Base-by-base conservation (phyloP, 495 filamentous ascomycete species). In the Neurospora intermedia region DNA sequence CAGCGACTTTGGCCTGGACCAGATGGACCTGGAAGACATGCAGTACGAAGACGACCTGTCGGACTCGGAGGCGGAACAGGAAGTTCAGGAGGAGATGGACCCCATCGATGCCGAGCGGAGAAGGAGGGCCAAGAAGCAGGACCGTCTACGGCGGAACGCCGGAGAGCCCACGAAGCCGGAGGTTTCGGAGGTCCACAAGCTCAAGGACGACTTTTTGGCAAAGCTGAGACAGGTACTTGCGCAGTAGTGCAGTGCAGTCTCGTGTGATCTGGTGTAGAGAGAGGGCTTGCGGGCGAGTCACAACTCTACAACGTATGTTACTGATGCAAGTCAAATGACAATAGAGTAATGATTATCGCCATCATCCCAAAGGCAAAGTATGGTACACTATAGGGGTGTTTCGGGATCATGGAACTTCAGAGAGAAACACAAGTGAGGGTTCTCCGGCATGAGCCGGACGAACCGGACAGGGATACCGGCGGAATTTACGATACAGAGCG, bases 191-290 rank as follows among this genome's bases (percentile, higher is more conserved):
- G 87, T 97, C 59, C 81, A 89, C 71, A 93, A 92, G 82, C 79
- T 99, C 76, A 88, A 87, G 74, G 89, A 91, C 16, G 89, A 90
- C 70, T 99, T 99, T 80, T 79, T 96, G 75, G 82, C 86, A 40
- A 94, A 97, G 92, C 81, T 99, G 79, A 89, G 95, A 82, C 86
- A 88, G 81, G 94, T 97, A 69, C 85, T 99, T 71, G 94, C 96
- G 59, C 90, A 83, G 75, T 83, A 77, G 73, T 18, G 42, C 11
- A 18, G 38, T 31, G 59, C 38, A 11, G 46, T 10, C 16, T 18
- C 39, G 13, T 11, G 54, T 27, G 35, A 62, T 69, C 35, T 39
- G 72, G 59, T 43, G 72, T 43, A 70, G 69, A 73, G 38, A 70
- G 69, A 73, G 38, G 69, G 69, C 35, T 39, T 38, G 27, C 54